Evolutionary conservation across 352 stramenopile species (phyloP).

Genomic region (Phytophthora pistaciae): DNA sequence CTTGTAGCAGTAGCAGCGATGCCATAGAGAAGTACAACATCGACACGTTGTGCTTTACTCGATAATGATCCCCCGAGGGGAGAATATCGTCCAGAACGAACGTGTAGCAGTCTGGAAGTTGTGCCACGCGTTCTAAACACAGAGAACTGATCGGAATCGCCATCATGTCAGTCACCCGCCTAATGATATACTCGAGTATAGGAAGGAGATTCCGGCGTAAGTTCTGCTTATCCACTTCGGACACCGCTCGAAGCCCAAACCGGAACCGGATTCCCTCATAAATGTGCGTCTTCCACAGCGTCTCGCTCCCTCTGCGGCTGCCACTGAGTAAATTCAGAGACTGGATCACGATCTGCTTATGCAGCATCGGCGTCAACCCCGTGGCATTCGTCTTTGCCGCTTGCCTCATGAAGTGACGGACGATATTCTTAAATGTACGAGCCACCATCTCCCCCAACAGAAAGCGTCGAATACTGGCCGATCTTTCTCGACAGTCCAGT

Average conservation of each 20-base stretch:
- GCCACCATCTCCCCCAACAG: constrained; percentile 91
- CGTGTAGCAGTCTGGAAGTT: constrained; percentile 68
- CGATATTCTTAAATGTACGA: constrained; percentile 88
- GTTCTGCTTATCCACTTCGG: constrained; percentile 83
- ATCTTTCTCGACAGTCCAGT: constrained; percentile 64
- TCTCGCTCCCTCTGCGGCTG: constrained; percentile 61
- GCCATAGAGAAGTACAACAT: constrained; percentile 91
- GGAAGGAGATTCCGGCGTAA: constrained; percentile 65
- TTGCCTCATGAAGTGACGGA: constrained; percentile 78
- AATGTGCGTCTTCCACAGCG: constrained; percentile 78
- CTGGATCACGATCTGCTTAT: constrained; percentile 62
- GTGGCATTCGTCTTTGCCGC: constrained; percentile 42
- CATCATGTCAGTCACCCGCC: constrained; percentile 60
- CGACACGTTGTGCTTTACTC: constrained; percentile 87
- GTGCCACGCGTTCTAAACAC: constrained; percentile 54
- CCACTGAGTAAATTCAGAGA: constrained; percentile 80
- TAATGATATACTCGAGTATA: constrained; percentile 62
- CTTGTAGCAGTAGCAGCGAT: constrained; percentile 82
- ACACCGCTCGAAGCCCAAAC: constrained; percentile 75
- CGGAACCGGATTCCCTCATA: constrained; percentile 78
- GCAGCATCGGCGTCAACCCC: constrained; percentile 50
- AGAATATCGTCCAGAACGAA: constrained; percentile 86
- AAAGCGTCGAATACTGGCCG: constrained; percentile 59
- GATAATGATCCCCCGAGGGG: constrained; percentile 38
- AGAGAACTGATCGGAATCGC: constrained; percentile 53